Base-by-base conservation (phyloP, 163 green algal genomes). In the Volvox carteri region DNA sequence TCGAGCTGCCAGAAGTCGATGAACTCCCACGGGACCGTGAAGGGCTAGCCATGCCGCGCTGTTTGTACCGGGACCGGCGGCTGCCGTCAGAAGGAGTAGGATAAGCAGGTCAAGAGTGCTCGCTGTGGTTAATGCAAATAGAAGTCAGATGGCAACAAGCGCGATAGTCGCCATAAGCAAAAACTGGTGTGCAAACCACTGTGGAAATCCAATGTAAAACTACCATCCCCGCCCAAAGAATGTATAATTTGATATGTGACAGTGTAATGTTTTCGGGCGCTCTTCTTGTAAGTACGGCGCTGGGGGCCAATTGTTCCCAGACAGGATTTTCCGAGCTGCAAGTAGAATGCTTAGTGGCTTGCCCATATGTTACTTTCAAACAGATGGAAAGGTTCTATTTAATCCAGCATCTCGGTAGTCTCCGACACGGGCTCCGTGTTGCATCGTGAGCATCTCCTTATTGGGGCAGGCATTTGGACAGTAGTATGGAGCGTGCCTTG, bases 401-500 rank as follows among this genome's bases (percentile, higher is more conserved):
- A 28, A n/a, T 44, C 4, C 44, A 65, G 28, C 4, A 60, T 44
- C 30, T 65, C 44, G 25, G 25, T 25, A 80, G 41, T 60, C 42
- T 60, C 73, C 73, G 73, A 65, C 35, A 80, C 73, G 73, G 44
- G 21, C 68, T 16, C 14, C 11, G 14, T 11, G n/a, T n/a, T n/a
- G n/a, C n/a, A n/a, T n/a, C n/a, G n/a, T n/a, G n/a, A n/a, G n/a
- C n/a, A n/a, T n/a, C n/a, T n/a, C n/a, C n/a, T n/a, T n/a, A 14
- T 58, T 14, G 12, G 48, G 14, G 48, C 48, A 11, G 48, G 48
- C 11, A 58, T 42, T 21, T 16, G 46, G 41, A 41, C 2, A 58
- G 30, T 18, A 76, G 16, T 4, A 88, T 92, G 73, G 88, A 92
- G 30, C 73, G 80, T 25, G 87, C 87, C 7, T 33, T 92, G 11